A percentile compares a stretch with the other conserved stretches of the same genome.
Conservation (phyloP, 805 yeast species). For the Barnettozyma wickerhamii region DNA sequence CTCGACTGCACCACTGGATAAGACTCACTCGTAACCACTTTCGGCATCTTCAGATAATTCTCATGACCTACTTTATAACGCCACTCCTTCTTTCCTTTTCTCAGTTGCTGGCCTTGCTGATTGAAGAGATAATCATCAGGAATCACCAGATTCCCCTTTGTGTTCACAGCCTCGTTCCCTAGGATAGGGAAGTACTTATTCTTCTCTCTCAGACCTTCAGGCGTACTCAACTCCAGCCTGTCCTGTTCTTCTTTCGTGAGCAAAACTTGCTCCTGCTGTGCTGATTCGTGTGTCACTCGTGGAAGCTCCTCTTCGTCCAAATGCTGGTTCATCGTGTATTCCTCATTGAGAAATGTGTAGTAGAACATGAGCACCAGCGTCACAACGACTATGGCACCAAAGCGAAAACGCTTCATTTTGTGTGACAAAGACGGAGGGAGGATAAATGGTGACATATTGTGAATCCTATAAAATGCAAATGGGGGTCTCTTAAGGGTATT, state of each 20-base stretch:
- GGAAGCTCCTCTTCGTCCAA: conserved; percentile 24
- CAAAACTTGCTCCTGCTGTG: background rate
- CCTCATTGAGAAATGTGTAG: conserved; percentile 25
- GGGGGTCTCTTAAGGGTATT: background rate
- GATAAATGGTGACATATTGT: background rate
- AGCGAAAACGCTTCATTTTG: conserved; percentile 17
- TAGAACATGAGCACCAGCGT: conserved; percentile 22
- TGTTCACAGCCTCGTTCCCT: conserved; percentile 15
- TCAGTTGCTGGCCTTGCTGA: conserved; percentile 19
- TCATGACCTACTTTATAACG: conserved; percentile 22
- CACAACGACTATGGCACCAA: conserved; percentile 10
- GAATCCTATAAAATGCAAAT: background rate
- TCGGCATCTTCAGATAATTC: conserved; percentile 22
- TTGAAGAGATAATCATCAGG: conserved; percentile 20
- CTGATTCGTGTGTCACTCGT: conserved; percentile 14
- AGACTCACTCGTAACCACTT: conserved; percentile 6
- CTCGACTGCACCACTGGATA: conserved; percentile 29
- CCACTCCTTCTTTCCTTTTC: conserved; percentile 17
- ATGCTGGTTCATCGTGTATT: conserved; percentile 20
- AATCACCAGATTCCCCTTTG: conserved; percentile 10
- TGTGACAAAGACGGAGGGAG: conserved; percentile 6
- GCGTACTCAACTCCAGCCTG: conserved; percentile 2
- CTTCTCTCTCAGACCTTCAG: conserved; percentile 26
- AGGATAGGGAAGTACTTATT: conserved; percentile 37
- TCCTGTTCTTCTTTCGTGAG: conserved; percentile 4